Base-by-base conservation (phyloP, 2,329 filamentous ascomycete genomes). In the Stromatinia cepivora region DNA sequence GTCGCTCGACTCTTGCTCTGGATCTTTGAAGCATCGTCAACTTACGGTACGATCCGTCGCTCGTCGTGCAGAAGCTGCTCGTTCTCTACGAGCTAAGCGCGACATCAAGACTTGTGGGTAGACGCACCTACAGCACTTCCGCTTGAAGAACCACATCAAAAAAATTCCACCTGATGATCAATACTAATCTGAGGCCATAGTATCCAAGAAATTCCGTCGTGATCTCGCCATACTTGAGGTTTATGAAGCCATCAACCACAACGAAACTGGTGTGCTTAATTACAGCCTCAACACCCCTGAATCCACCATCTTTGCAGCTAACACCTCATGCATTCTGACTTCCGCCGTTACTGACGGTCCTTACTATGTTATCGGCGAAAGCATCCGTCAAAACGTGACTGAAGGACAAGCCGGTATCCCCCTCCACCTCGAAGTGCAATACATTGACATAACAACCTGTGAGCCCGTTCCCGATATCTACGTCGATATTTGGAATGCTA, bases 261-360 rank as follows among this genome's bases (percentile, higher is more conserved):
- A 74, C 42, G 36, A 69, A 57, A 67, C 64, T 1, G 42, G 56
- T 22, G 45, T 66, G 20, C 22, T 69, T 8, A 34, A 61, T 7
- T 71, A 72, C 53, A 71, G 53, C 17, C 17, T 57, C 56, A 25
- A 68, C 4, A 72, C 70, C 17, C 46, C 66, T 15, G 68, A 63
- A 39, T 50, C 39, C 15, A 71, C 68, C 25, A 56, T 74, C 8
- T 85, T 85, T 70, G 77, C 79, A 1, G 78, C 78, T 56, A 81
- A 82, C 74, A 78, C 77, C 66, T 81, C 82, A 36, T 86, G 84
- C 72, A 78, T 85, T 28, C 78, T 87, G 28, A 82, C 80, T 28
- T 84, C 84, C 1, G 84, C 87, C 74, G 82, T 82, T 28, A 85
- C 82, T 4, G 80, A 85, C 73, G 85, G 85, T 0, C 85, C 85